phyloP scores from a whole-genome alignment of 352 stramenopile genomes.

The Phytophthora chlamydospora region DNA sequence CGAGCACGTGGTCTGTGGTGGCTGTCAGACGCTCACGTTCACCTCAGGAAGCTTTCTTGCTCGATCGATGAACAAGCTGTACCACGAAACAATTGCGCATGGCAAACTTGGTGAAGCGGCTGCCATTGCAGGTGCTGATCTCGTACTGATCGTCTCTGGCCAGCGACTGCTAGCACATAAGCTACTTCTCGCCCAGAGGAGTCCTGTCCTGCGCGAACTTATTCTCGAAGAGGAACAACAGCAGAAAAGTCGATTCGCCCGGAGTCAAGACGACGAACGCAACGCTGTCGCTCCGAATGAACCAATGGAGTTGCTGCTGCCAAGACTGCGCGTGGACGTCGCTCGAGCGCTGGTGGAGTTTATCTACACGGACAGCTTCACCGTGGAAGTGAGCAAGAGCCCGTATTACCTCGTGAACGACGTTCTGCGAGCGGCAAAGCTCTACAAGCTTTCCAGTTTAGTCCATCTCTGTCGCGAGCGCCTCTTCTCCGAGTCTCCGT shows the following conservation, averaged over 20 bases:
- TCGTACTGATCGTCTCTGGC: conserved; percentile 57
- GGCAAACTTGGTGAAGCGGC: not conserved
- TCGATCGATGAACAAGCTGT: conserved; percentile 43
- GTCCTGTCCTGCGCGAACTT: conserved; percentile 53
- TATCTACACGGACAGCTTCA: conserved; percentile 76
- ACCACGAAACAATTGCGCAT: conserved; percentile 22
- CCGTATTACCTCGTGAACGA: conserved; percentile 64
- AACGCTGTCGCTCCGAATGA: not conserved
- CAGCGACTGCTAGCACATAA: conserved; percentile 53
- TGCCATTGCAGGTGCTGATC: conserved; percentile 32
- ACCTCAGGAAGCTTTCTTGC: conserved; percentile 60
- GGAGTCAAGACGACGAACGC: conserved; percentile 2
- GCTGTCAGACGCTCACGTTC: conserved; percentile 49
- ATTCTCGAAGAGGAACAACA: conserved; percentile 59
- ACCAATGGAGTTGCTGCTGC: conserved; percentile 55
- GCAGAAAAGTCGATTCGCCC: conserved; percentile 1
- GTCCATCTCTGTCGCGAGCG: conserved; percentile 44
- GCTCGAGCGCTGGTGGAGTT: conserved; percentile 65
- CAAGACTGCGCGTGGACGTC: conserved; percentile 57
- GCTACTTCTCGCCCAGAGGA: conserved; percentile 64
- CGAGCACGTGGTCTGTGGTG: conserved; percentile 60
- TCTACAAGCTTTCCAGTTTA: conserved; percentile 52
- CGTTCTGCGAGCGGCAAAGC: conserved; percentile 52
- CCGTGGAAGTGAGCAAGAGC: conserved; percentile 39
- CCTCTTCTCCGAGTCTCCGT: conserved; percentile 30